Conservation (phyloP, 257 asterid genomes). For the Knoxia roxburghii region DNA sequence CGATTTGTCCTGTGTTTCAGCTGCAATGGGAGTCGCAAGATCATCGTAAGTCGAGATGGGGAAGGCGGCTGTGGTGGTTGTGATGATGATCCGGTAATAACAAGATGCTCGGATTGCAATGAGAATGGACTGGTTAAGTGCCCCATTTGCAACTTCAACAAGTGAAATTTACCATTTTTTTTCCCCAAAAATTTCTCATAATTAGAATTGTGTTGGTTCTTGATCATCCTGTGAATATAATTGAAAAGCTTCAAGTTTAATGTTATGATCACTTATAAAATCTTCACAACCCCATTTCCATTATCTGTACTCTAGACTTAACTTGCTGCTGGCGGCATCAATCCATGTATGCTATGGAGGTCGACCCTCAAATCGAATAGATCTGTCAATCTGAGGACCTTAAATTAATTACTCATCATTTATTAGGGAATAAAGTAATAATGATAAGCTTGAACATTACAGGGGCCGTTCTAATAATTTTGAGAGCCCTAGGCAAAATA, state of each 20-base stretch:
- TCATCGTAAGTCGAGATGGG: slow-evolving; percentile 25
- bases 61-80: slow-evolving; percentile 15
- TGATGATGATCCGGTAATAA: slow-evolving; percentile 4
- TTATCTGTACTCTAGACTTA: neutral
- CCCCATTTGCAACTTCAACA: slow-evolving; percentile 37
- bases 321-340: too few species aligned
- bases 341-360: too few species aligned
- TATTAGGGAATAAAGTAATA: too few species aligned
- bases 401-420: too few species aligned
- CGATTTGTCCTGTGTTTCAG: slow-evolving; percentile 45
- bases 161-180: neutral
- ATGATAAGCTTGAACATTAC: too few species aligned
- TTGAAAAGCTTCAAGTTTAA: neutral
- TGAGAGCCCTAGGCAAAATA: too few species aligned
- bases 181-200: neutral
- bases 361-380: too few species aligned
- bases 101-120: slow-evolving; percentile 62
- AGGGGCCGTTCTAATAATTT: too few species aligned
- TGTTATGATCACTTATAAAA: neutral
- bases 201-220: neutral
- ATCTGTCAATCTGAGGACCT: too few species aligned
- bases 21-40: slow-evolving; percentile 62
- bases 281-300: neutral
- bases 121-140: slow-evolving; percentile 78
- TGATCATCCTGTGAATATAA: neutral